Percentiles rank a stretch among this genome's conserved stretches.
Evolutionary conservation across 2,329 filamentous ascomycete genomes (phyloP).

Genomic region (Exserohilum rostratum): DNA sequence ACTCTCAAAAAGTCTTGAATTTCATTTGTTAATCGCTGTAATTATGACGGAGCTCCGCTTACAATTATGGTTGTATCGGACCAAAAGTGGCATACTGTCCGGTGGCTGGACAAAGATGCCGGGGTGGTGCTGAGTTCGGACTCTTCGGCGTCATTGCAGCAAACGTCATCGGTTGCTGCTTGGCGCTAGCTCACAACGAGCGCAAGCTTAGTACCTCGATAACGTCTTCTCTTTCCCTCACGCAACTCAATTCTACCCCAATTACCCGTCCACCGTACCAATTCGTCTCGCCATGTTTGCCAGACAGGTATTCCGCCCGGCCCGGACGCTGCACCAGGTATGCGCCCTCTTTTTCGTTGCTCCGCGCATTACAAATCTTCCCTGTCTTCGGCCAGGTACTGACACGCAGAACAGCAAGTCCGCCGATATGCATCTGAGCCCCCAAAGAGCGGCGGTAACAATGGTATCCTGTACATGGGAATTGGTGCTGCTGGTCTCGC

Average conservation of each 20-base stretch:
- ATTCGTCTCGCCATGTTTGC: conserved; percentile 52
- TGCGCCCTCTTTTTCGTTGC: conserved; percentile 18
- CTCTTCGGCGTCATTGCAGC: conserved; percentile 10
- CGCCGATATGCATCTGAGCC: conserved; percentile 74
- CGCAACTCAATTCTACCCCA: conserved; percentile 13
- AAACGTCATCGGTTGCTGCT: conserved; percentile 37
- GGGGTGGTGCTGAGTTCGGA: conserved; percentile 6
- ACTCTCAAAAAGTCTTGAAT: too few species aligned
- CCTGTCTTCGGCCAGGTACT: conserved; percentile 19
- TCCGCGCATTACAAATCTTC: conserved; percentile 25
- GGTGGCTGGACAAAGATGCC: neutral
- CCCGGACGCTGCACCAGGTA: conserved; percentile 50
- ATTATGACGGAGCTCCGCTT: neutral
- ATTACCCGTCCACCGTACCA: conserved; percentile 14
- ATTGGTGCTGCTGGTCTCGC: conserved; percentile 64
- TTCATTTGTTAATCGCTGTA: too few species aligned
- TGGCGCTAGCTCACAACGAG: conserved; percentile 25
- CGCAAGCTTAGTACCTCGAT: conserved; percentile 19
- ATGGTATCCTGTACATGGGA: conserved; percentile 61
- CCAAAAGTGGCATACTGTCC: neutral
- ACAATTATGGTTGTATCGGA: neutral
- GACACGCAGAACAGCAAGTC: conserved; percentile 58
- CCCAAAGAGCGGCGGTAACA: conserved; percentile 57
- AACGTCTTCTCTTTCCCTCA: conserved; percentile 9
- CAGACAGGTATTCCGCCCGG: conserved; percentile 52